Evolutionary conservation across 2,329 filamentous ascomycete species (phyloP).

Genomic region (Ceratocystis huliohia): DNA sequence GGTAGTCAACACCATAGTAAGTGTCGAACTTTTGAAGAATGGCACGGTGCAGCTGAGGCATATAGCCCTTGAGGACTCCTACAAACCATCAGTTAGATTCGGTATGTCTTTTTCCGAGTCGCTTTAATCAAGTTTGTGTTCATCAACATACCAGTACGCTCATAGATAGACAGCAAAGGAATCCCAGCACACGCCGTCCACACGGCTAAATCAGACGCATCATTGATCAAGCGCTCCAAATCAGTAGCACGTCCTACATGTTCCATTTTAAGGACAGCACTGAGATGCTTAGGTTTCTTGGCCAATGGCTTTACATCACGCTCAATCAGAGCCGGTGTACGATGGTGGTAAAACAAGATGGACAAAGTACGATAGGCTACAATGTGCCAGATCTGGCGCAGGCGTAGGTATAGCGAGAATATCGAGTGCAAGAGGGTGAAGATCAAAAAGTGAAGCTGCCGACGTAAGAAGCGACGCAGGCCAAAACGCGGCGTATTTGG

Average conservation of each 20-base stretch:
- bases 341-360: conserved; percentile 87
- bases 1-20: conserved; percentile 71
- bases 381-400: conserved; percentile 67
- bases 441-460: conserved; percentile 51
- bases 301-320: conserved; percentile 66
- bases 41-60: conserved; percentile 69
- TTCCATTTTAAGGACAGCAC: conserved; percentile 68
- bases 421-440: conserved; percentile 63
- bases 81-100: conserved; percentile 11
- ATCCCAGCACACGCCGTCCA: conserved; percentile 91
- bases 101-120: no score
- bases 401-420: conserved; percentile 78
- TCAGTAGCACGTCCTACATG: conserved; percentile 56
- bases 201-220: conserved; percentile 80
- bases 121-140: neutral
- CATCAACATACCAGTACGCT: conserved; percentile 59
- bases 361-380: conserved; percentile 66
- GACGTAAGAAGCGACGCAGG: conserved; percentile 47
- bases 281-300: conserved; percentile 72
- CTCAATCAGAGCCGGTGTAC: conserved; percentile 82
- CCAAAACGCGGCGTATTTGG: conserved; percentile 36
- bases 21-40: conserved; percentile 68
- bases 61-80: conserved; percentile 83
- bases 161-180: conserved; percentile 77
- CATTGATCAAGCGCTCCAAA: conserved; percentile 72